A percentile compares a stretch with the other conserved stretches of the same genome.
phyloP scores from a whole-genome alignment of 2,329 filamentous ascomycete species.

The Torrubiellomyces zombiae region DNA sequence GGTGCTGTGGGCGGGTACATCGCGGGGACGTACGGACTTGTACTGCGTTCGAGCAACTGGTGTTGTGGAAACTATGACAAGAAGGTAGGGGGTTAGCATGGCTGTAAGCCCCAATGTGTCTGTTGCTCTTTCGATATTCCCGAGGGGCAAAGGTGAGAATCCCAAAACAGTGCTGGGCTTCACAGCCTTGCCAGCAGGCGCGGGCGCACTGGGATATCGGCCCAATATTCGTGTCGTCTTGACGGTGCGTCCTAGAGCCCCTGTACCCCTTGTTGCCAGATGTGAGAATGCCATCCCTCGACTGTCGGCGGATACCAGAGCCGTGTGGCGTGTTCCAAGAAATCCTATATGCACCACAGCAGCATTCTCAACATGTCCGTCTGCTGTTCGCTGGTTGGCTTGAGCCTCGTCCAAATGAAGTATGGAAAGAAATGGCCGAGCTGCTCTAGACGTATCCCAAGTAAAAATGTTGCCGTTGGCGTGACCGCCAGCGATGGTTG shows the following conservation, averaged over 20 bases:
- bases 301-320: conserved; percentile 86
- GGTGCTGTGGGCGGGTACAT: conserved; percentile 74
- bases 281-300: conserved; percentile 97
- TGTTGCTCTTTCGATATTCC: conserved; percentile 81
- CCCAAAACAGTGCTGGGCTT: conserved; percentile 93
- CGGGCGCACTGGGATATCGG: conserved; percentile 61
- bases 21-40: conserved; percentile 81
- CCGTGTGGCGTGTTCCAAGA: conserved; percentile 81
- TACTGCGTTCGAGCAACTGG: conserved; percentile 93
- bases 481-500: conserved; percentile 81
- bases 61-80: conserved; percentile 95
- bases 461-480: conserved; percentile 85
- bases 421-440: conserved; percentile 78
- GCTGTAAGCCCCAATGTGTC: conserved; percentile 84
- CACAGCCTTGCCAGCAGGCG: conserved; percentile 45
- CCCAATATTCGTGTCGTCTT: conserved; percentile 85
- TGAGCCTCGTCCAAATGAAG: conserved; percentile 54
- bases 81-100: conserved; percentile 84
- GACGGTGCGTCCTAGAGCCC: conserved; percentile 67
- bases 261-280: conserved; percentile 78
- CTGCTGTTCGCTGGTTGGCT: conserved; percentile 46
- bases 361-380: conserved; percentile 68
- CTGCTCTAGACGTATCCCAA: conserved; percentile 76
- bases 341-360: conserved; percentile 87
- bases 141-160: conserved; percentile 76